Evolutionary conservation across 1,284 basidiomycete genomes (phyloP).

Genomic region (Malassezia vespertilionis): DNA sequence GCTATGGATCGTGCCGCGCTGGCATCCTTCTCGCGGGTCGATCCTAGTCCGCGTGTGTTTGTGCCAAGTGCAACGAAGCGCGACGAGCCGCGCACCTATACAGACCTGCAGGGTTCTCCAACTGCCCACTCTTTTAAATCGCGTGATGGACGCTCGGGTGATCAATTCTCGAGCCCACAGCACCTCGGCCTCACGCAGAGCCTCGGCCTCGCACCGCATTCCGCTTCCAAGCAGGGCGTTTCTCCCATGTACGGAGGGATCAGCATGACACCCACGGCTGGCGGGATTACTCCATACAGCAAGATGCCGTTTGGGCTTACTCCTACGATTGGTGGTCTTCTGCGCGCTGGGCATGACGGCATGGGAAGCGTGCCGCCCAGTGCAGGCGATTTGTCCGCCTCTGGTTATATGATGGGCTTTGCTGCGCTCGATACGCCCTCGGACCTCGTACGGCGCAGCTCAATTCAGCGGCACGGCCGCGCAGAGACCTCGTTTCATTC

Average conservation of each 20-base stretch:
- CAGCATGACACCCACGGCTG: slow-evolving; percentile 17
- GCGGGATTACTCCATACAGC: slow-evolving; percentile 20
- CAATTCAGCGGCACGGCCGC: slow-evolving; percentile 13
- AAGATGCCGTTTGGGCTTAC: slow-evolving; percentile 25
- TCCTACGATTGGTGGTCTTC: slow-evolving; percentile 23
- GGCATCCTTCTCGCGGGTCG: slow-evolving; percentile 20
- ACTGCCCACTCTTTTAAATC: not conserved
- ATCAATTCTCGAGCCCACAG: slow-evolving; percentile 39
- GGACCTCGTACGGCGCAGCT: slow-evolving; percentile 6
- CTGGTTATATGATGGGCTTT: slow-evolving; percentile 17
- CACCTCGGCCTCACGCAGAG: slow-evolving; percentile 39
- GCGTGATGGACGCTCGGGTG: slow-evolving; percentile 2
- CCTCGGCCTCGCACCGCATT: slow-evolving; percentile 38
- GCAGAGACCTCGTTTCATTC: slow-evolving; percentile 11
- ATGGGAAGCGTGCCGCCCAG: slow-evolving; percentile 3
- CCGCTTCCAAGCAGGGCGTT: slow-evolving; percentile 17
- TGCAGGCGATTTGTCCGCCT: slow-evolving; percentile 21
- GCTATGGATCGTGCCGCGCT: slow-evolving; percentile 19
- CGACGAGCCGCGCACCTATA: not conserved
- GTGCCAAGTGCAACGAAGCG: not conserved
- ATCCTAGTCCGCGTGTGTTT: slow-evolving; percentile 3
- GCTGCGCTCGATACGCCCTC: slow-evolving; percentile 23
- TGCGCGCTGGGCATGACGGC: slow-evolving; percentile 16
- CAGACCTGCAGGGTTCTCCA: slow-evolving; percentile 4
- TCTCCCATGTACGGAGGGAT: not conserved